These are phyloP conservation scores for Avena atlantica DNA, from an alignment of 176 grass and related monocot genomes.

Conservation along the genomic window DNA sequence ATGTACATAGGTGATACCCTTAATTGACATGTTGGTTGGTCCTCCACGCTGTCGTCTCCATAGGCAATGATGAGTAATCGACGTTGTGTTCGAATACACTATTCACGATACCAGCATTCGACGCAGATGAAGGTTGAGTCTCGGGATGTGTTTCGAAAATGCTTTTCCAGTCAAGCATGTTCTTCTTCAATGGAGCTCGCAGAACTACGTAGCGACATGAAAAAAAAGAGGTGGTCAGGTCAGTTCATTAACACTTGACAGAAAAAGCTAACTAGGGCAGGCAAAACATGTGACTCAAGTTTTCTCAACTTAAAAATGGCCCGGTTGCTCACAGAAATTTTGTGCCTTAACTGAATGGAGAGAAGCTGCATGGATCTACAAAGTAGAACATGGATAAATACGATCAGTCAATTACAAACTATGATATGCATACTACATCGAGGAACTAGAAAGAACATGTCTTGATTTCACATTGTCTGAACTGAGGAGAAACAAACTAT, in stretches of 20 bases:
- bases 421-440: conserved; percentile 1
- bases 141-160: not conserved
- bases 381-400: not conserved
- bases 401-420: not conserved
- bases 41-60: not conserved
- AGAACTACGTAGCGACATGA: not conserved
- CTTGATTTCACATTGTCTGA: not conserved
- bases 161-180: not conserved
- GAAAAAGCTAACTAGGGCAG: no score
- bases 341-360: not conserved
- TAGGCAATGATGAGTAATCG: not conserved
- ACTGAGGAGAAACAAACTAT: not conserved
- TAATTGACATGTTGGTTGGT: not conserved
- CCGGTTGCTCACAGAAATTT: not conserved
- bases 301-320: not conserved
- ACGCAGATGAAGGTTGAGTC: not conserved
- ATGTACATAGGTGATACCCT: no score
- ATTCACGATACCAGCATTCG: not conserved
- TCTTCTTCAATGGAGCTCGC: conserved; percentile 10
- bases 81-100: no score
- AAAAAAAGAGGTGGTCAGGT: not conserved
- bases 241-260: not conserved
- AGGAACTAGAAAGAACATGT: not conserved
- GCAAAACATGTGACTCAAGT: not conserved
- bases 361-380: not conserved